These are phyloP conservation scores for Moesziomyces globuligerus DNA, from an alignment of 1,284 basidiomycete species.

Conservation along the genomic window DNA sequence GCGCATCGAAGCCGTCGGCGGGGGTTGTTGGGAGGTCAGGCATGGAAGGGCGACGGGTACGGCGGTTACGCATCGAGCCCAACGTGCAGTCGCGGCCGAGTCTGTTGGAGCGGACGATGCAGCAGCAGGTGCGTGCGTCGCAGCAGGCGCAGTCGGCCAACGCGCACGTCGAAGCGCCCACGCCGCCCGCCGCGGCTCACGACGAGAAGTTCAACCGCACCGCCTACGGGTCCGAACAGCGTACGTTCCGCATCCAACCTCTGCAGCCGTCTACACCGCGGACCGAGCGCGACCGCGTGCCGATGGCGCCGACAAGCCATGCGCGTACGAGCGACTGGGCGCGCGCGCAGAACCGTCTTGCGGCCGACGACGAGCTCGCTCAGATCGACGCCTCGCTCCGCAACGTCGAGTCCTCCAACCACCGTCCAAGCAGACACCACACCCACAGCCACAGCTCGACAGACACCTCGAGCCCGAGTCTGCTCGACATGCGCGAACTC, in stretches of 20 bases:
- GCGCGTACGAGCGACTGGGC: slow-evolving; percentile 39
- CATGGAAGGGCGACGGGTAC: slow-evolving; percentile 13
- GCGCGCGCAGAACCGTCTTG: slow-evolving; percentile 17
- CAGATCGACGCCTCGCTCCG: not conserved
- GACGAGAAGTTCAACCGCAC: slow-evolving; percentile 19
- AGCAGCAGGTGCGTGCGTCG: slow-evolving; percentile 16
- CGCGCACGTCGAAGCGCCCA: slow-evolving; percentile 6
- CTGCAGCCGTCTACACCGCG: no score
- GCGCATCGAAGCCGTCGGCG: no score
- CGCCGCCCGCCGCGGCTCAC: no score
- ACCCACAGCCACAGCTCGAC: slow-evolving; percentile 29
- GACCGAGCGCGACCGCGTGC: not conserved
- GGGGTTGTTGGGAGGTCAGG: no score
- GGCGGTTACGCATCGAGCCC: slow-evolving; percentile 30
- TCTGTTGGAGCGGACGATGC: slow-evolving; percentile 28
- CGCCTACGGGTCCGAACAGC: slow-evolving; percentile 19
- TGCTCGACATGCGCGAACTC: slow-evolving; percentile 20
- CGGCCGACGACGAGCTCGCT: not conserved
- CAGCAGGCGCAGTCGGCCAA: slow-evolving; percentile 10
- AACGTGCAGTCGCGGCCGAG: slow-evolving; percentile 32
- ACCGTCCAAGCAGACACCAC: not conserved
- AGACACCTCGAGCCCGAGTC: slow-evolving; percentile 14
- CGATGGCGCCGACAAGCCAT: slow-evolving; percentile 10
- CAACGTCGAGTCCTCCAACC: no score
- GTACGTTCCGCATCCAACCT: slow-evolving; percentile 20